Conservation (phyloP, 2,329 filamentous ascomycete genomes). For the Zasmidium cellare region DNA sequence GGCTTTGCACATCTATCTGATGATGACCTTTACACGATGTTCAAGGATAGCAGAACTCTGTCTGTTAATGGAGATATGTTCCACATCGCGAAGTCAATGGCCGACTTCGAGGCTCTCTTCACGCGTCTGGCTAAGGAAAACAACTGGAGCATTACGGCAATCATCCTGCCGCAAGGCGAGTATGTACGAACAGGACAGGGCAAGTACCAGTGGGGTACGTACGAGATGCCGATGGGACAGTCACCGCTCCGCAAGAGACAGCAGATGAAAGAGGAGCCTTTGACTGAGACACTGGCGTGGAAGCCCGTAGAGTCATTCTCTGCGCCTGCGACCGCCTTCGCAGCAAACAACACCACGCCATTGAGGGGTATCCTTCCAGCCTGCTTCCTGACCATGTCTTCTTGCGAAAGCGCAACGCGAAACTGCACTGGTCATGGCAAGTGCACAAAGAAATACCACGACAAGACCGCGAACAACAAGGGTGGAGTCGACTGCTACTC, state of each 20-base stretch:
- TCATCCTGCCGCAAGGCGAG: conserved; percentile 22
- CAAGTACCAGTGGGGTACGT: conserved; percentile 34
- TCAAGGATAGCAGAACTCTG: conserved; percentile 6
- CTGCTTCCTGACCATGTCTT: conserved; percentile 71
- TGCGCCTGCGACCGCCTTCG: conserved; percentile 36
- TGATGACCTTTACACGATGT: conserved; percentile 7
- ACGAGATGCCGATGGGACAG: conserved; percentile 28
- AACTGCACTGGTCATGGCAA: conserved; percentile 80
- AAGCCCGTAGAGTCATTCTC: conserved; percentile 30
- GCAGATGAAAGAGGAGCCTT: conserved; percentile 22
- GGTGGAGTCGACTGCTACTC: conserved; percentile 63
- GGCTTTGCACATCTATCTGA: conserved; percentile 13
- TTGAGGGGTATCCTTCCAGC: conserved; percentile 60
- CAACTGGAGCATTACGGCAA: conserved; percentile 23
- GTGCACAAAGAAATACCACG: conserved; percentile 68
- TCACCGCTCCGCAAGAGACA: conserved; percentile 28
- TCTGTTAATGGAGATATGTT: conserved; percentile 18
- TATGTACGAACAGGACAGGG: conserved; percentile 14
- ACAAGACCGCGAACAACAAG: conserved; percentile 28
- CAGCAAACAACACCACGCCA: conserved; percentile 38
- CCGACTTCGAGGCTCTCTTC: conserved; percentile 19
- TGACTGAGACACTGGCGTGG: conserved; percentile 15
- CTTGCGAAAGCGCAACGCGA: conserved; percentile 69
- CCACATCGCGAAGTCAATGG: conserved; percentile 17
- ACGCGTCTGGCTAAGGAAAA: conserved; percentile 13